phyloP scores from a whole-genome alignment of 2,329 filamentous ascomycete species.

The Endoconidiophora polonica region DNA sequence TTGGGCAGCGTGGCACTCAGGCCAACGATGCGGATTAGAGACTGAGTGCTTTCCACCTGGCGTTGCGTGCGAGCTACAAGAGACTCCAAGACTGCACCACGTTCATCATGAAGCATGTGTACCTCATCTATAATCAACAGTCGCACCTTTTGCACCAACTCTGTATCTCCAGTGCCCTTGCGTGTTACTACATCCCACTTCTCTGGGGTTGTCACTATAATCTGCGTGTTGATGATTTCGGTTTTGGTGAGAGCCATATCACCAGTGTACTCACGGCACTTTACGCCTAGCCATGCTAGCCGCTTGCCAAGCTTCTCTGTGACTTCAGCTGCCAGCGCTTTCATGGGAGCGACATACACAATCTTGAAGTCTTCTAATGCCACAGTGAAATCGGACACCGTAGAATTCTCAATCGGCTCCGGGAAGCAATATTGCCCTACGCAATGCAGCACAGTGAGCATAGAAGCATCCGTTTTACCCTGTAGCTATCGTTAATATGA shows the following conservation, averaged over 20 bases:
- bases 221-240: conserved; percentile 89
- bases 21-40: conserved; percentile 86
- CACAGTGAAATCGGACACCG: conserved; percentile 66
- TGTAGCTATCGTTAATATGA: conserved; percentile 15
- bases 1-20: conserved; percentile 93
- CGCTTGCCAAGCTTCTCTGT: conserved; percentile 87
- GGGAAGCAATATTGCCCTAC: conserved; percentile 73
- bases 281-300: conserved; percentile 82
- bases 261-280: conserved; percentile 84
- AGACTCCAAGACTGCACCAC: conserved; percentile 89
- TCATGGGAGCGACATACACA: conserved; percentile 98
- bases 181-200: conserved; percentile 98
- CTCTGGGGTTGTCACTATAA: conserved; percentile 96
- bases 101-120: conserved; percentile 97
- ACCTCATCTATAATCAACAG: conserved; percentile 97
- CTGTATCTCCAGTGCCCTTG: conserved; percentile 93
- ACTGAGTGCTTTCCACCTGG: conserved; percentile 96
- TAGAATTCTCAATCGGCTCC: conserved; percentile 57
- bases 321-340: conserved; percentile 88
- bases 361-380: conserved; percentile 86
- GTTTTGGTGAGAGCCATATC: conserved; percentile 98
- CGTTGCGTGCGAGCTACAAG: conserved; percentile 87
- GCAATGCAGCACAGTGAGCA: conserved; percentile 86
- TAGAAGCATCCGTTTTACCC: conserved; percentile 96
- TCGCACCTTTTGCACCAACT: conserved; percentile 91